Base-by-base conservation (phyloP, 495 filamentous ascomycete genomes). In the Aspergillus hancockii region DNA sequence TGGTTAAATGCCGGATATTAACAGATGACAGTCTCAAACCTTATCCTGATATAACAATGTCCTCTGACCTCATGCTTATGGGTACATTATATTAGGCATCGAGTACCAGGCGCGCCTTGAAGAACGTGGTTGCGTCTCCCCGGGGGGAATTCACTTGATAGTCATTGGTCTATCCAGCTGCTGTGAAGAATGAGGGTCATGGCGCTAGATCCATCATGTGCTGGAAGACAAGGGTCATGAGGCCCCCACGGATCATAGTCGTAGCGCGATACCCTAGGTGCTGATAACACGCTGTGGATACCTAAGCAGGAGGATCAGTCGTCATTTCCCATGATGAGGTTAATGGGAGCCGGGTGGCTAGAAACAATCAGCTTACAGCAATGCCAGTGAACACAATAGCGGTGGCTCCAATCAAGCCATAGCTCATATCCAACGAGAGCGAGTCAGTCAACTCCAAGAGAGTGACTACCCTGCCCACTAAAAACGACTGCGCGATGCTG, bases 361-460 rank as follows among this genome's bases (percentile, higher is more conserved):
- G 18, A 21, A 54, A 55, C 12, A n/a, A 2, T 1, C 38, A 49
- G 21, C 65, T 64, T 66, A 81, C 71, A 28, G 83, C 83, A 36
- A 86, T 79, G 0, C 83, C 81, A 43, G 73, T 61, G 61, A 85
- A 87, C 8, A 87, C 77, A 13, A 83, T 53, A 12, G 75, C 68
- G 49, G 77, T 80, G 0, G 83, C 85, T 28, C 77, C 84, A 60
- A 87, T 82, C 54, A 86, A 69, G 16, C 84, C 84, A 62, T 85
- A 84, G 8, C 84, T 78, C 36, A 40, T 40, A n/a, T 40, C 36
- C 16, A 12, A 9, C 16, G 36, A 66, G 53, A 65, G 34, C 52
- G 22, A 58, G 61, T 6, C 49, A 55, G 8, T 78, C 68, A 55
- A 67, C 45, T 30, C 68, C 36, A 32, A 74, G 67, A 52, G 71